Evolutionary conservation across 345 rosid genomes (phyloP), one percentile per base, ranked within the genome.

Genomic region (Populus deltoides): DNA sequence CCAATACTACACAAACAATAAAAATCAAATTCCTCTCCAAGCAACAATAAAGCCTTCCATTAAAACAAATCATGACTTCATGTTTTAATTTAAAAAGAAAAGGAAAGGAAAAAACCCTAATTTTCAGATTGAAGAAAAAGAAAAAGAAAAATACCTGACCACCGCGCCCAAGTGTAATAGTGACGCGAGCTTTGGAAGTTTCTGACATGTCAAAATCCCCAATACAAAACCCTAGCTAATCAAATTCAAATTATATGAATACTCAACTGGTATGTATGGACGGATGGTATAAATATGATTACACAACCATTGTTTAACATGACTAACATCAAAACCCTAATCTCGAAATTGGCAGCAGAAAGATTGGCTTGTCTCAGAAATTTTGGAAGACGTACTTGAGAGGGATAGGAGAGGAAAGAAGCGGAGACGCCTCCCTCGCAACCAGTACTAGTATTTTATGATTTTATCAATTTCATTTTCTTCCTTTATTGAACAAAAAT

Each of bases 91-190:
- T 38, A 38, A 38, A 38, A 43, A 43, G 47, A 76, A 51, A 3
- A 4, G 33, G 25, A 57, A 1, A 20, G 20, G 47, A 7, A 74
- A 45, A 77, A 79, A 51, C 39, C 68, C 69, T 70, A 69, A 27
- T 15, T 61, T 20, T 22, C 25, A 10, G 31, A 39, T 39, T n/a
- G 7, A 3, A 27, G 31, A 38, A 59, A 22, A 15, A 1, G n/a
- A 38, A 73, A 31, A 12, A 59, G n/a, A 63, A 75, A n/a, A 39
- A 8, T 76, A 96, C 99, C 98, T 91, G 97, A 47, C 97, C 93
- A 67, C 88, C 77, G 75, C 90, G 90, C 8, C 98, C 99, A 63
- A 93, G 92, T 81, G 97, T 93, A 27, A 95, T 91, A 41, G 98
- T 92, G 73, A 93, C 88, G 45, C 94, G 89, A 79, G 87, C 86